These are phyloP conservation scores for Pulveroboletus sp. DNA, from an alignment of 1,284 basidiomycete species.

Conservation along the genomic window DNA sequence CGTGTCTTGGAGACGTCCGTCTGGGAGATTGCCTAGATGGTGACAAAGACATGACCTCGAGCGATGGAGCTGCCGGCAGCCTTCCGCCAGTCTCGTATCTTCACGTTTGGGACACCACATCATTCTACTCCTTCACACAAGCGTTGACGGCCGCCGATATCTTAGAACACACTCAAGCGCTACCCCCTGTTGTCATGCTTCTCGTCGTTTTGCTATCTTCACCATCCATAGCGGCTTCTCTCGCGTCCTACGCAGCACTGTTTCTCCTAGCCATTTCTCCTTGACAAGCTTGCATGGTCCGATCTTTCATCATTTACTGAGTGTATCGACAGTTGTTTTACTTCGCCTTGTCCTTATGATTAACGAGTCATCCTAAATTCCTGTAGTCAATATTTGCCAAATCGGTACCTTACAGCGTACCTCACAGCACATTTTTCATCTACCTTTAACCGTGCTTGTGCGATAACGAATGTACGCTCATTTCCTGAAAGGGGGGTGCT, in stretches of 20 bases:
- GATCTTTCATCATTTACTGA: slow-evolving; percentile 11
- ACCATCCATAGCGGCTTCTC: slow-evolving; percentile 1
- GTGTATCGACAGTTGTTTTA: slow-evolving; percentile 32
- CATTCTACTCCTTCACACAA: slow-evolving; percentile 5
- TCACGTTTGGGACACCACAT: slow-evolving; percentile 14
- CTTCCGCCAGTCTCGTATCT: neutral
- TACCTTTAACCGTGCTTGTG: neutral
- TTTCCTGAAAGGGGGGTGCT: neutral
- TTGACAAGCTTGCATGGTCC: slow-evolving; percentile 7
- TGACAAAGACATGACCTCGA: neutral
- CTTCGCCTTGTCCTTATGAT: slow-evolving; percentile 16
- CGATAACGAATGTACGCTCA: neutral
- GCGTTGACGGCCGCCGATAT: slow-evolving; percentile 21
- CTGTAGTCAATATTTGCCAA: slow-evolving; percentile 6
- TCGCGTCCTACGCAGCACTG: slow-evolving; percentile 1
- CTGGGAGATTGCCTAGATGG: slow-evolving; percentile 60
- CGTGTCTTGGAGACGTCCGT: slow-evolving; percentile 76
- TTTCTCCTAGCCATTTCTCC: slow-evolving; percentile 12
- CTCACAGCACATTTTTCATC: too few relatives aligned
- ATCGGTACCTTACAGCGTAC: neutral
- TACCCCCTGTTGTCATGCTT: slow-evolving; percentile 19
- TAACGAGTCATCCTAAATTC: slow-evolving; percentile 14
- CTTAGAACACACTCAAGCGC: slow-evolving; percentile 27
- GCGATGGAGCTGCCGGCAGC: slow-evolving; percentile 27
- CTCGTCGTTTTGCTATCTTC: slow-evolving; percentile 17